These are phyloP conservation scores for Fusarium clavum DNA, from an alignment of 2,329 filamentous ascomycete genomes.

Conservation along the genomic window DNA sequence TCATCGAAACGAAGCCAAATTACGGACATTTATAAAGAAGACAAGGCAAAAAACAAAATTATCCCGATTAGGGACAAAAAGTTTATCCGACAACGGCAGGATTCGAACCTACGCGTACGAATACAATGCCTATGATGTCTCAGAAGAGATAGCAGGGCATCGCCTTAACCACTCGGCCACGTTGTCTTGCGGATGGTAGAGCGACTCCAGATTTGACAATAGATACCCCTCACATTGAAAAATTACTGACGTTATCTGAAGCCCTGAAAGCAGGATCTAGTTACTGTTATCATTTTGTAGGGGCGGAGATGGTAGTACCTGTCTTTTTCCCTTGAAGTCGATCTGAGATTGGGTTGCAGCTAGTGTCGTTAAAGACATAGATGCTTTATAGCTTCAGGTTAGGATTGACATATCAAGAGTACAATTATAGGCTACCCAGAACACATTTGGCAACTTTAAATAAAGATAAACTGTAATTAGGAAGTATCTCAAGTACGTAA, in stretches of 20 bases:
- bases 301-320: not conserved
- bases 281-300: not conserved
- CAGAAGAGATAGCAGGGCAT: slow-evolving; percentile 31
- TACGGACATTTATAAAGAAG: not conserved
- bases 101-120: slow-evolving; percentile 37
- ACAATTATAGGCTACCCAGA: not conserved
- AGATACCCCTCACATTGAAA: rapidly evolving
- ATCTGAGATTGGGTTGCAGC: not conserved
- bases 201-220: rapidly evolving
- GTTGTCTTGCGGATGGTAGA: not conserved
- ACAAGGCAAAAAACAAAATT: not conserved
- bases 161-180: slow-evolving; percentile 37
- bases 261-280: not conserved
- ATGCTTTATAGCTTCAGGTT: not conserved
- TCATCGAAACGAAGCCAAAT: not conserved
- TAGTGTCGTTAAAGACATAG: not conserved
- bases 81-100: slow-evolving; percentile 25
- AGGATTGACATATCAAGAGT: not conserved
- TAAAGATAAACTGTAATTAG: too few relatives aligned
- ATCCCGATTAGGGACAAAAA: not conserved
- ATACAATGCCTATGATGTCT: slow-evolving; percentile 34
- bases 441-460: too few relatives aligned
- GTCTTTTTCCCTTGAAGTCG: not conserved
- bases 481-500: not conserved
- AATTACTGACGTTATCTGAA: not conserved